Percentiles rank a stretch among this genome's conserved stretches.
Evolutionary conservation across 1,284 basidiomycete genomes (phyloP).

Genomic region (Tilletia setariae): DNA sequence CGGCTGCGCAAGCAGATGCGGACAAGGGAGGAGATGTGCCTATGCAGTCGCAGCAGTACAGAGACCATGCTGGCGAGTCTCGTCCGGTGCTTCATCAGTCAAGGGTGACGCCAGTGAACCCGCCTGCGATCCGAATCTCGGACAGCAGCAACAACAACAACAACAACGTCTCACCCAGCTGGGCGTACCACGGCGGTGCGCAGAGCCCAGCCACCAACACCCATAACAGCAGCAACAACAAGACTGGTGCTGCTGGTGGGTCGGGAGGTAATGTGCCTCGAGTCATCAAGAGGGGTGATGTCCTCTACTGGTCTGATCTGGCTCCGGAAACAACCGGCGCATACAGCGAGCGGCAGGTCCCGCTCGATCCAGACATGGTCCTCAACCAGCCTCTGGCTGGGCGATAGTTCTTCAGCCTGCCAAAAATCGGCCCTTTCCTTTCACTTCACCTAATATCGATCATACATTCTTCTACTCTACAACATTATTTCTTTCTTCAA

Average conservation of each 20-base stretch:
- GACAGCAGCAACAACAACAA: too few relatives aligned
- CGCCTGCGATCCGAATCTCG: neutral
- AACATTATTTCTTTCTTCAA: too few relatives aligned
- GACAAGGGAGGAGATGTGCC: constrained; percentile 1
- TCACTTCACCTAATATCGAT: too few relatives aligned
- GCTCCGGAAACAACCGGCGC: constrained; percentile 48
- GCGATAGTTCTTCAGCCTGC: constrained; percentile 19
- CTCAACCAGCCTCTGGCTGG: constrained; percentile 38
- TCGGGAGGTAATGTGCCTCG: constrained; percentile 15
- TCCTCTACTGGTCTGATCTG: constrained; percentile 76
- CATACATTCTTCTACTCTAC: too few relatives aligned
- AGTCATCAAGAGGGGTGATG: constrained; percentile 64
- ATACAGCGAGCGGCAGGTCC: constrained; percentile 63
- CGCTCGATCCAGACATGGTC: constrained; percentile 41
- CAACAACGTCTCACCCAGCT: neutral
- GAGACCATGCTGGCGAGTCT: neutral
- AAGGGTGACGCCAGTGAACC: neutral
- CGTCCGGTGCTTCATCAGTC: too few relatives aligned
- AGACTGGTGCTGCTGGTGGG: neutral
- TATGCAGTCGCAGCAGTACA: constrained; percentile 4
- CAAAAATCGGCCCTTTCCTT: too few relatives aligned
- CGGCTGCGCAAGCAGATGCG: neutral
- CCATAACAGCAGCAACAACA: neutral
- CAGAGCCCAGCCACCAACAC: neutral
- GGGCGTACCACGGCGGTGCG: neutral